phyloP scores from a whole-genome alignment of 139 green algal genomes.

The Chlamydomonas incerta region DNA sequence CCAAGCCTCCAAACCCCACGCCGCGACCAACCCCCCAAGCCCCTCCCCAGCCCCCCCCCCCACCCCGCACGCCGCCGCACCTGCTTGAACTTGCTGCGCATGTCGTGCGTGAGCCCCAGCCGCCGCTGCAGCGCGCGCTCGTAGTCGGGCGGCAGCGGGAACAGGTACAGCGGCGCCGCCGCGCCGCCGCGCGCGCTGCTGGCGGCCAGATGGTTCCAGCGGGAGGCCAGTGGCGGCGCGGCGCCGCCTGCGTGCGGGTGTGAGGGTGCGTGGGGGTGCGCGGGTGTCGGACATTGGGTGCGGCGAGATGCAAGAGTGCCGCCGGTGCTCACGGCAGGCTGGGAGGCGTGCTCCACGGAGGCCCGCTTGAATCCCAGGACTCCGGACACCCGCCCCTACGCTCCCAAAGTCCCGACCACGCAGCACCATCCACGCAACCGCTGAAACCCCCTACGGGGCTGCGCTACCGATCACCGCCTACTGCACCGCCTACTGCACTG shows the following conservation, averaged over 20 bases:
- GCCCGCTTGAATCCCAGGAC: no score
- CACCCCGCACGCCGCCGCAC: conserved; percentile 3
- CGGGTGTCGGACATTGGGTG: no score
- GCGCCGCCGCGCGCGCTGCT: background rate
- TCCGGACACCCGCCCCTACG: no score
- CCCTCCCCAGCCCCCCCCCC: no score
- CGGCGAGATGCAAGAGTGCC: background rate
- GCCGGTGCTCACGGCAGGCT: conserved; percentile 57
- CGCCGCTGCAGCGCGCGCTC: conserved; percentile 81
- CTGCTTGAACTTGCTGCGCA: conserved; percentile 68
- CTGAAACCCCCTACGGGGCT: no score
- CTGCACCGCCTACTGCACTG: no score
- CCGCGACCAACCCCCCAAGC: background rate
- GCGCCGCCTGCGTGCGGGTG: conserved; percentile 52
- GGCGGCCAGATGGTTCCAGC: conserved; percentile 43
- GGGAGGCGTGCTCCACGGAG: no score
- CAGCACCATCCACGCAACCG: no score
- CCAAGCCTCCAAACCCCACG: background rate
- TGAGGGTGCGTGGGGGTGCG: no score
- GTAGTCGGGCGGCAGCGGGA: conserved; percentile 86
- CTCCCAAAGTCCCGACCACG: no score
- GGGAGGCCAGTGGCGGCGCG: conserved; percentile 39
- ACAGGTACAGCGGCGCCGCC: conserved; percentile 61
- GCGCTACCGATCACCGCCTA: no score
- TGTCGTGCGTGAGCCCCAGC: conserved; percentile 76